Evolutionary conservation across 2,329 filamentous ascomycete genomes (phyloP).

Genomic region (Epichloe coenophiala): DNA sequence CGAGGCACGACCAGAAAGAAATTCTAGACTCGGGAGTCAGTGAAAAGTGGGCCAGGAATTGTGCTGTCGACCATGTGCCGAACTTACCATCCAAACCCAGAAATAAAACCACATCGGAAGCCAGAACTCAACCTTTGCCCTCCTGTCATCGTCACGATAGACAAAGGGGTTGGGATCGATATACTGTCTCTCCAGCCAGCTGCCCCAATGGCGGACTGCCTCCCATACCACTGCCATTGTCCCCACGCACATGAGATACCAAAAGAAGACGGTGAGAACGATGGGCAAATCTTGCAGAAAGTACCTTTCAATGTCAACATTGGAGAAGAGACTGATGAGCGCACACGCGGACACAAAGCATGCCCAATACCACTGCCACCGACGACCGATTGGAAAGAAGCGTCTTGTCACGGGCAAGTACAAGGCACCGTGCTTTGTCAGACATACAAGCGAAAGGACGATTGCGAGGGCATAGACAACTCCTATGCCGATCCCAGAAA

Average conservation of each 20-base stretch:
- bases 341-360: conserved; percentile 46
- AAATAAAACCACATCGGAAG: conserved; percentile 60
- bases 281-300: conserved; percentile 57
- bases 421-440: conserved; percentile 51
- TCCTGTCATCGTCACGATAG: conserved; percentile 43
- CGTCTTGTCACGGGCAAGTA: conserved; percentile 52
- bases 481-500: conserved; percentile 48
- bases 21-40: conserved; percentile 28
- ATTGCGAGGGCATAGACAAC: conserved; percentile 47
- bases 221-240: conserved; percentile 62
- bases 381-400: conserved; percentile 54
- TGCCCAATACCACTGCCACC: conserved; percentile 77
- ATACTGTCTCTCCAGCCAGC: conserved; percentile 62
- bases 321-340: conserved; percentile 56
- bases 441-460: conserved; percentile 46
- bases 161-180: conserved; percentile 55
- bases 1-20: conserved; percentile 64
- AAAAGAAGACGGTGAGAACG: conserved; percentile 60
- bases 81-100: conserved; percentile 49
- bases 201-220: conserved; percentile 63
- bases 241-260: conserved; percentile 53
- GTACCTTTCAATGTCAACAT: conserved; percentile 63
- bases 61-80: not conserved
- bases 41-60: not conserved
- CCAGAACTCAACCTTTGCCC: conserved; percentile 52